Evolutionary conservation across 2,329 filamentous ascomycete species (phyloP).

Genomic region (Aquanectria penicillioides): DNA sequence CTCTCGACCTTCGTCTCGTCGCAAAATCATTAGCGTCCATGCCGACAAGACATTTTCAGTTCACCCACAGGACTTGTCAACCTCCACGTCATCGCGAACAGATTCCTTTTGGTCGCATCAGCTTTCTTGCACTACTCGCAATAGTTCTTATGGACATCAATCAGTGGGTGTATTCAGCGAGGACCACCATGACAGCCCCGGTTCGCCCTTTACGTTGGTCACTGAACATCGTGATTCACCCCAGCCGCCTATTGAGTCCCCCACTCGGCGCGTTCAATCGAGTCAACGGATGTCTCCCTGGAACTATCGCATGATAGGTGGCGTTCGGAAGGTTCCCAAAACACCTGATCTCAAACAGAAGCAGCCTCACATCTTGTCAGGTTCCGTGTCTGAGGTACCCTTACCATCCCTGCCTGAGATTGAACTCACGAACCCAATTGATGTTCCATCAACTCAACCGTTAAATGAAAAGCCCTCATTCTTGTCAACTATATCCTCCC

Average conservation of each 20-base stretch:
- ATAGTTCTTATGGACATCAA: conserved; percentile 57
- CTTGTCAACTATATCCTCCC: conserved; percentile 42
- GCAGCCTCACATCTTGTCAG: conserved; percentile 41
- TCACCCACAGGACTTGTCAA: conserved; percentile 46
- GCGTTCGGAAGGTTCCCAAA: conserved; percentile 60
- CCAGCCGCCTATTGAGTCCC: conserved; percentile 33
- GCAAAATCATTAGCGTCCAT: conserved; percentile 60
- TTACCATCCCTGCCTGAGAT: conserved; percentile 46
- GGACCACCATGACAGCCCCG: conserved; percentile 57
- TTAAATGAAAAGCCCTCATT: conserved; percentile 36
- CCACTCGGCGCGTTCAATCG: conserved; percentile 26
- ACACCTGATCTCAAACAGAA: conserved; percentile 54
- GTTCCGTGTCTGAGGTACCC: conserved; percentile 38
- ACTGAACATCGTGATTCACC: conserved; percentile 49
- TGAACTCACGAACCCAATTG: conserved; percentile 29
- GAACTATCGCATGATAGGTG: conserved; percentile 65
- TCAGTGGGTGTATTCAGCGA: conserved; percentile 60
- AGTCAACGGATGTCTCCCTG: conserved; percentile 52
- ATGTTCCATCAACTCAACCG: conserved; percentile 30
- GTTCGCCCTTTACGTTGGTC: conserved; percentile 60
- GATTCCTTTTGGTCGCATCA: conserved; percentile 52
- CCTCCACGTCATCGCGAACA: conserved; percentile 42
- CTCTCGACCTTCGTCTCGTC: conserved; percentile 43
- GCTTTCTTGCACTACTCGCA: conserved; percentile 57
- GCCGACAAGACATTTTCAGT: conserved; percentile 69